Conservation (phyloP, 2,329 filamentous ascomycete species). For the Trichophyton simii region DNA sequence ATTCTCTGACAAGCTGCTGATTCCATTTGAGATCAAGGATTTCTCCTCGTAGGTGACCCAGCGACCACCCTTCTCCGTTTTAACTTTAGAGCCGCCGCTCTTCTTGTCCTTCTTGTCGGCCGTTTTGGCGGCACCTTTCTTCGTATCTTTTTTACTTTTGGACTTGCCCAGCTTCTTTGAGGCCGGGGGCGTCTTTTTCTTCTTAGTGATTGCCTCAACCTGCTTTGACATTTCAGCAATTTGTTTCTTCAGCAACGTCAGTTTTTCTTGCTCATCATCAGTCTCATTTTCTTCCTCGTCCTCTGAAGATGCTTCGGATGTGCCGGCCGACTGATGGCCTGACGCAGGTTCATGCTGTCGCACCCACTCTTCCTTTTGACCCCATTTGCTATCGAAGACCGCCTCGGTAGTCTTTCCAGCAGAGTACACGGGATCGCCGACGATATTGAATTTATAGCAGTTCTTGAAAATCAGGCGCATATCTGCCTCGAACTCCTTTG, state of each 20-base stretch:
- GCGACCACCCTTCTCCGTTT: constrained; percentile 43
- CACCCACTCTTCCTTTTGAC: constrained; percentile 63
- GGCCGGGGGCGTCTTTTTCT: constrained; percentile 47
- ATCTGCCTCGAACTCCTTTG: constrained; percentile 77
- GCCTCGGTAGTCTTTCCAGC: constrained; percentile 61
- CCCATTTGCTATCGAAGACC: constrained; percentile 63
- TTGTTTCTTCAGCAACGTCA: constrained; percentile 55
- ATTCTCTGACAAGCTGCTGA: constrained; percentile 65
- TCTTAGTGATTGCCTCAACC: constrained; percentile 42
- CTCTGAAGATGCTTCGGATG: constrained; percentile 56
- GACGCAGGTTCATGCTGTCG: constrained; percentile 57
- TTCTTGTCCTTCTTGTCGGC: constrained; percentile 44
- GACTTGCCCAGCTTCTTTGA: constrained; percentile 39
- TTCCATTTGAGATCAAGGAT: constrained; percentile 76
- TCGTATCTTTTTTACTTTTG: constrained; percentile 35
- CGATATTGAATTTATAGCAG: constrained; percentile 84
- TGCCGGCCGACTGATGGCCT: constrained; percentile 51
- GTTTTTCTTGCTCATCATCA: constrained; percentile 51
- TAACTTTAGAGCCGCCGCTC: constrained; percentile 25
- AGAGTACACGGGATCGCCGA: constrained; percentile 58
- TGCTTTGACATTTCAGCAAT: constrained; percentile 64
- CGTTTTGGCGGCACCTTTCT: constrained; percentile 31
- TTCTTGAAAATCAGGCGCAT: constrained; percentile 76
- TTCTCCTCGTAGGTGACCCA: constrained; percentile 71
- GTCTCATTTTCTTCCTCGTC: constrained; percentile 52